phyloP scores from a whole-genome alignment of 1,139 yeast genomes.

The Scheffersomyces lignicola region DNA sequence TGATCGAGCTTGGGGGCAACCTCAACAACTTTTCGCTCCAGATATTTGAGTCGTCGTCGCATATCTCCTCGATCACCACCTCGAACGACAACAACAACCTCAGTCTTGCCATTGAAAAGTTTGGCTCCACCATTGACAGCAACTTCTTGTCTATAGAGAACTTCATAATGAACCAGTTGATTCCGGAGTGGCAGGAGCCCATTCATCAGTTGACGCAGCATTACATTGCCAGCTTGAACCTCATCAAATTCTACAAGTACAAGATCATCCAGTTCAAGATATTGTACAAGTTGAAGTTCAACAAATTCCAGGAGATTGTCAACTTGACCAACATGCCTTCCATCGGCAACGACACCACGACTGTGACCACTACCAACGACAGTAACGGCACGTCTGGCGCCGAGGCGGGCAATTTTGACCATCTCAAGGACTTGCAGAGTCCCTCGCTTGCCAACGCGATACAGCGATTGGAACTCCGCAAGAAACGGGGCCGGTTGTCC shows the following conservation, averaged over 20 bases:
- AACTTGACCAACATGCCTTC: slow-evolving; percentile 20
- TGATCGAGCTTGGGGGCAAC: slow-evolving; percentile 49
- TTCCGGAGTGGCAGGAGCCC: slow-evolving; percentile 51
- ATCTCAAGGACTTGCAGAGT: slow-evolving; percentile 38
- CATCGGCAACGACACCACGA: slow-evolving; percentile 1
- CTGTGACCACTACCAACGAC: background rate
- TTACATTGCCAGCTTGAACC: slow-evolving; percentile 36
- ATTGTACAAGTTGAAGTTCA: slow-evolving; percentile 41
- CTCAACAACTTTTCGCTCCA: slow-evolving; percentile 49
- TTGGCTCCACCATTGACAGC: slow-evolving; percentile 48
- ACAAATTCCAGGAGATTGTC: slow-evolving; percentile 39
- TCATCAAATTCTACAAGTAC: slow-evolving; percentile 46
- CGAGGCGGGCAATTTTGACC: slow-evolving; percentile 18
- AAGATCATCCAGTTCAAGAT: slow-evolving; percentile 46
- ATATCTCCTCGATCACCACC: slow-evolving; percentile 7
- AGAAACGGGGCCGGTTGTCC: slow-evolving; percentile 13
- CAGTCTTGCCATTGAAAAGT: slow-evolving; percentile 40
- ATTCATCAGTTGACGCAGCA: slow-evolving; percentile 44
- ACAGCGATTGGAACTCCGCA: slow-evolving; percentile 24
- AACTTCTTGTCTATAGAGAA: slow-evolving; percentile 43
- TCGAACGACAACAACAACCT: slow-evolving; percentile 24
- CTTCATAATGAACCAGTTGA: slow-evolving; percentile 32
- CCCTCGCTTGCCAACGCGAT: slow-evolving; percentile 44
- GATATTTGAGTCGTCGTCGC: slow-evolving; percentile 30
- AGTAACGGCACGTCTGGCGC: slow-evolving; percentile 7